Evolutionary conservation across 2,329 filamentous ascomycete species (phyloP).

Genomic region (Fusarium citri): DNA sequence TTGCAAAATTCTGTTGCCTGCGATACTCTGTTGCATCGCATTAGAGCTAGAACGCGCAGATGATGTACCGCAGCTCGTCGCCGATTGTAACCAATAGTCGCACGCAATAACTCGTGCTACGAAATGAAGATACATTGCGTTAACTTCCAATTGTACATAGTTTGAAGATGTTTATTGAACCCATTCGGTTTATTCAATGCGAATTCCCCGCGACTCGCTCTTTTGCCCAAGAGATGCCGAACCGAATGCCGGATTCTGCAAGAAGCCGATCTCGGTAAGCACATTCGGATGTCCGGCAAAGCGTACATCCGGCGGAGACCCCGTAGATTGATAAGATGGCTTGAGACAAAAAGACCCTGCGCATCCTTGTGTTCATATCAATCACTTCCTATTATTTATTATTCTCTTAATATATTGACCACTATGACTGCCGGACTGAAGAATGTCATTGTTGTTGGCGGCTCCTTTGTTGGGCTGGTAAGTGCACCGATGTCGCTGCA

Average conservation of each 20-base stretch:
- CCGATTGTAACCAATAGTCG: too few relatives aligned
- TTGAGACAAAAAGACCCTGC: neutral
- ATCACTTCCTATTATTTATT: accelerated
- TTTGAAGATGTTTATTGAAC: neutral
- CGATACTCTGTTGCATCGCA: neutral
- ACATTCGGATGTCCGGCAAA: conserved; percentile 28
- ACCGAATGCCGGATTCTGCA: neutral
- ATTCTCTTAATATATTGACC: neutral
- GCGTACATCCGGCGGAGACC: conserved; percentile 14
- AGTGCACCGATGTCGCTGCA: neutral
- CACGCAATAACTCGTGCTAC: too few relatives aligned
- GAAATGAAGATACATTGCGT: too few relatives aligned
- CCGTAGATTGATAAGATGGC: conserved; percentile 33
- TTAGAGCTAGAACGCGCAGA: accelerated
- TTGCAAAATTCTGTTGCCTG: neutral
- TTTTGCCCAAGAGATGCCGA: conserved; percentile 10
- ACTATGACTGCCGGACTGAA: conserved; percentile 38
- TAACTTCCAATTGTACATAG: neutral
- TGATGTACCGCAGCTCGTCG: too few relatives aligned
- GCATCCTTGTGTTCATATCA: neutral
- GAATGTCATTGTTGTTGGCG: conserved; percentile 45
- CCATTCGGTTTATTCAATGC: neutral
- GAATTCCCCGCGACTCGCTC: conserved; percentile 1
- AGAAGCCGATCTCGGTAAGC: conserved; percentile 22
- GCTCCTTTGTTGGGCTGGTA: conserved; percentile 46